A percentile compares a stretch with the other conserved stretches of the same genome.
These are phyloP conservation scores for Geoglossum cookeanum DNA, from an alignment of 2,329 filamentous ascomycete species.

Conservation along the genomic window DNA sequence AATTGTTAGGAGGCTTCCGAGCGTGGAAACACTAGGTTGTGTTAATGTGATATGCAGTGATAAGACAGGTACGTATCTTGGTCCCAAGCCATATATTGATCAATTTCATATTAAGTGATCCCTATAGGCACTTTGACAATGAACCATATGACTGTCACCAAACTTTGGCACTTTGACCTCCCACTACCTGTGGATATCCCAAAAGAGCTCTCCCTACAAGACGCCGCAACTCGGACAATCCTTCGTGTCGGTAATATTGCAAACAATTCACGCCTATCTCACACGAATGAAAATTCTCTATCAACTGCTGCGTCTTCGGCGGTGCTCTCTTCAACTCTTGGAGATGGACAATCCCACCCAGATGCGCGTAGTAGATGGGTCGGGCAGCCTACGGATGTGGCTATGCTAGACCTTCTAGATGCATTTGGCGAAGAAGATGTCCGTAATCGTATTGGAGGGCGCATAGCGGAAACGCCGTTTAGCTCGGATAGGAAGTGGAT, in stretches of 20 bases:
- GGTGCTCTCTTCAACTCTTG: slow-evolving; percentile 68
- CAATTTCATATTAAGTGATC: slow-evolving; percentile 2
- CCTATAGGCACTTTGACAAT: slow-evolving; percentile 64
- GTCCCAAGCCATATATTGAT: not conserved
- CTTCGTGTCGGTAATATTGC: slow-evolving; percentile 89
- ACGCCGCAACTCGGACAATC: slow-evolving; percentile 58
- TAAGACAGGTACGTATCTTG: slow-evolving; percentile 50
- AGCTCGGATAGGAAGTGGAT: slow-evolving; percentile 98
- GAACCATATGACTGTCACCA: slow-evolving; percentile 96
- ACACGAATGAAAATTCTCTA: slow-evolving; percentile 42
- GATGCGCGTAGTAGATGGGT: slow-evolving; percentile 74
- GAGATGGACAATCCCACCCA: slow-evolving; percentile 36
- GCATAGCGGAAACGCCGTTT: slow-evolving; percentile 76
- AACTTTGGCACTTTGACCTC: slow-evolving; percentile 84
- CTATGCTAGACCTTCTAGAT: slow-evolving; percentile 87
- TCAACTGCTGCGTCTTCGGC: slow-evolving; percentile 47
- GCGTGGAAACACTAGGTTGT: slow-evolving; percentile 93
- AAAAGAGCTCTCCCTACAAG: slow-evolving; percentile 28
- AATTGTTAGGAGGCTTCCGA: slow-evolving; percentile 87
- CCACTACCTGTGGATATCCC: slow-evolving; percentile 35
- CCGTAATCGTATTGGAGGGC: slow-evolving; percentile 64
- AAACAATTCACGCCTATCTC: slow-evolving; percentile 74
- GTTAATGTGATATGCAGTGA: slow-evolving; percentile 99
- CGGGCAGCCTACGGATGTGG: slow-evolving; percentile 91
- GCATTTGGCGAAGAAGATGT: slow-evolving; percentile 82